Evolutionary conservation across 345 rosid genomes (phyloP), one percentile per base, ranked within the genome.

Genomic region (Luvunga scandens): DNA sequence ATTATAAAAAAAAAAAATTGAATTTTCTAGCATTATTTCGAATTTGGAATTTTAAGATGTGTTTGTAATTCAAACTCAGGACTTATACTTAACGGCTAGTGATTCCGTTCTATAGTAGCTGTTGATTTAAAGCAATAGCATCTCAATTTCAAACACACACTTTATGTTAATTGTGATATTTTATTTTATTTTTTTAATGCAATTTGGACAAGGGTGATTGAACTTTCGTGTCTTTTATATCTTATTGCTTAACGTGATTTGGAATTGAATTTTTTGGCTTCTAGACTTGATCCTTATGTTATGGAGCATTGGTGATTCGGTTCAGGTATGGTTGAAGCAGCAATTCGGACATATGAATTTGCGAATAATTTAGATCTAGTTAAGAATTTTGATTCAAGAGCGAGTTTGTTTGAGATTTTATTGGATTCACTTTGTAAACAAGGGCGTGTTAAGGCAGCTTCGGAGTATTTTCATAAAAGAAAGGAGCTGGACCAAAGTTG

Each of bases 351-450:
- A n/a, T 91, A 85, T 39, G 93, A 96, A 65, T 91, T 84, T 79
- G 89, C 91, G 2, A 62, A 71, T 76, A 85, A 83, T 65, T 85
- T 88, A 73, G 86, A 79, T 28, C 65, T 68, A 3, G 66, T 84
- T 71, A 63, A 50, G 18, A 78, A 84, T 63, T 60, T 83, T 80
- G 91, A 81, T 69, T 77, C 71, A 4, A 85, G 79, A 70, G 36
- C 28, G 42, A 77, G 77, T 73, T 78, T 96, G 83, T 82, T 96
- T 31, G 95, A 92, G 69, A 82, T 88, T 78, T 84, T 92, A 81
- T 83, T 94, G 90, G 99, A 96, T 83, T 85, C 95, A 2, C 90
- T 94, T 56, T 92, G 93, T 77, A 92, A 94, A 85, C 95, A 94
- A 85, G 94, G 92, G 75, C 85, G 81, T 78, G 91, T 89, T 78